Percentiles rank a stretch among this genome's conserved stretches.
phyloP scores from a whole-genome alignment of 768 basidiomycete species.

The Podaxis sp. region DNA sequence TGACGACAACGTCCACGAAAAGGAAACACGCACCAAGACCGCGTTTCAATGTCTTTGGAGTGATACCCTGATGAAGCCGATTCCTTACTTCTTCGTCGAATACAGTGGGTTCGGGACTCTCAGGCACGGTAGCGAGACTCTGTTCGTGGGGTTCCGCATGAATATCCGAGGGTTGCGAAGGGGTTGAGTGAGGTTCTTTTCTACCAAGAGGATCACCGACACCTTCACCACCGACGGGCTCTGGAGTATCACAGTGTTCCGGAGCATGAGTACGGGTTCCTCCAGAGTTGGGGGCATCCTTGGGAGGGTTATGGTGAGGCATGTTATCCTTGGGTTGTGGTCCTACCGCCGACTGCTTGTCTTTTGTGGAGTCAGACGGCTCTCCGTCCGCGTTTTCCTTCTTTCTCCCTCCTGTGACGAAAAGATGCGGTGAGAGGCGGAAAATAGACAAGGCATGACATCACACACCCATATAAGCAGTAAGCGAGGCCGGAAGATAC shows the following conservation, averaged over 20 bases:
- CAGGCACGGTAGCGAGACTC: not conserved
- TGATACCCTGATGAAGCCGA: not conserved
- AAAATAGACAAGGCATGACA: not conserved
- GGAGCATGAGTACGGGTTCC: too few species aligned
- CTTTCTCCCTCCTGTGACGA: not conserved
- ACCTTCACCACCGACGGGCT: not conserved
- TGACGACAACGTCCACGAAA: not conserved
- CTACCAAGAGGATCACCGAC: not conserved
- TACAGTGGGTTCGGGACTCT: not conserved
- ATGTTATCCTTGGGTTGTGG: slow-evolving; percentile 23
- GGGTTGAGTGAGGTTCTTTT: not conserved
- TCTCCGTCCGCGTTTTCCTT: not conserved
- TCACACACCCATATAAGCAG: not conserved
- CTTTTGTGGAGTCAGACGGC: slow-evolving; percentile 8
- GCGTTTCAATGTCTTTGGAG: not conserved
- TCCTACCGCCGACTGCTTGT: not conserved
- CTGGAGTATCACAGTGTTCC: too few species aligned
- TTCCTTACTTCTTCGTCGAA: not conserved
- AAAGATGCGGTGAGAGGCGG: not conserved
- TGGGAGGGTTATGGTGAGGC: slow-evolving; percentile 18
- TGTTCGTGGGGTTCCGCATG: not conserved
- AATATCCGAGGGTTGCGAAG: not conserved
- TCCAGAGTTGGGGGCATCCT: not conserved
- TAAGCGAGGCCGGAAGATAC: not conserved
- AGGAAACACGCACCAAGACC: not conserved